A percentile compares a stretch with the other conserved stretches of the same genome.
phyloP scores from a whole-genome alignment of 257 asterid genomes.

The Nicotiana sylvestris region DNA sequence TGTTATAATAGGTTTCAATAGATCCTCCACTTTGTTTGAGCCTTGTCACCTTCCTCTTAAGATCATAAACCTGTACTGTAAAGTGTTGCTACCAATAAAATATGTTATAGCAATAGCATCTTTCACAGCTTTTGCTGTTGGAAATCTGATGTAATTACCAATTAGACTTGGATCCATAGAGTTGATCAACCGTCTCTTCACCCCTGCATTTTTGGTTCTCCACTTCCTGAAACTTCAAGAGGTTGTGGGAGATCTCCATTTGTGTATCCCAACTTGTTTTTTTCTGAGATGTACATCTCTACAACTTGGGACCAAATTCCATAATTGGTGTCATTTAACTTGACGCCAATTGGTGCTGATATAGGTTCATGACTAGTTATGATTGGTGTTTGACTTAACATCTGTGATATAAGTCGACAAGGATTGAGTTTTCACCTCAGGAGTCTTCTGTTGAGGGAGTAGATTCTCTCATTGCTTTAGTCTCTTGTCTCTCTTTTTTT shows the following conservation, averaged over 20 bases:
- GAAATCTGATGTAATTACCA: neutral
- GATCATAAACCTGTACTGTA: neutral
- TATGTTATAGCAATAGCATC: neutral
- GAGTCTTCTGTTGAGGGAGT: neutral
- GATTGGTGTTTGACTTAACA: neutral
- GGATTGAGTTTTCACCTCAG: neutral
- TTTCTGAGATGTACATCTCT: neutral
- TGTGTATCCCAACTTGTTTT: constrained; percentile 1
- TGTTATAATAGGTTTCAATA: too few species aligned
- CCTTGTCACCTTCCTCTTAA: neutral
- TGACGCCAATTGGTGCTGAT: too few species aligned
- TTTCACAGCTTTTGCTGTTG: neutral
- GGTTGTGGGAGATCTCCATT: neutral
- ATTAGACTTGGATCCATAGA: neutral
- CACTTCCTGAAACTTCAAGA: neutral
- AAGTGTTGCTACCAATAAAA: neutral
- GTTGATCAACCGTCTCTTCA: neutral
- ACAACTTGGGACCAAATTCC: neutral
- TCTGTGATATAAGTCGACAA: neutral
- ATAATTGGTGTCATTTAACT: neutral
- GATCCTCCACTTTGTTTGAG: neutral
- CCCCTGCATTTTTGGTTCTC: neutral
- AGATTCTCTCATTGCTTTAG: neutral
- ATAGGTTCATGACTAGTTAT: too few species aligned
- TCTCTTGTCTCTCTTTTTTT: neutral